Percentiles rank a stretch among this genome's conserved stretches.
These are phyloP conservation scores for Pelagophyceae sp. DNA, from an alignment of 352 stramenopile species.

Conservation along the genomic window DNA sequence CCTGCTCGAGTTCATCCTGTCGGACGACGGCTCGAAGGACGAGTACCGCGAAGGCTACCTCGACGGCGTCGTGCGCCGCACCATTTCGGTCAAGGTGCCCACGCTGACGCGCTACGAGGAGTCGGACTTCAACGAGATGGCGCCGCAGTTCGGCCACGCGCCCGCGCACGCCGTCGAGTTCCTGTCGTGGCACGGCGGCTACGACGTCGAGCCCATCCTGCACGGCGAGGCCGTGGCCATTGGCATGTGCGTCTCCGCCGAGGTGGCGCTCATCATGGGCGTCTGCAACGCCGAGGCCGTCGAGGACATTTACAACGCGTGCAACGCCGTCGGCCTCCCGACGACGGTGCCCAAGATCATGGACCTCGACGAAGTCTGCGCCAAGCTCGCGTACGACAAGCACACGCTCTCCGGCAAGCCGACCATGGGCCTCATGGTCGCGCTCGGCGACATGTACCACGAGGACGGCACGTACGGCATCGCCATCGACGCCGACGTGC, in stretches of 20 bases:
- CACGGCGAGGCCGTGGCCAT: conserved; percentile 71
- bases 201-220: conserved; percentile 32
- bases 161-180: conserved; percentile 25
- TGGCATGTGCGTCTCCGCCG: conserved; percentile 68
- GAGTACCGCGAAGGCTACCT: conserved; percentile 63
- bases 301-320: conserved; percentile 20
- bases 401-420: conserved; percentile 25
- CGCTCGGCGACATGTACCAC: conserved; percentile 24
- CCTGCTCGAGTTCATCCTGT: conserved; percentile 21
- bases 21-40: neutral
- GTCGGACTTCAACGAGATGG: conserved; percentile 30
- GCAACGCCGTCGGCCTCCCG: conserved; percentile 16
- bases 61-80: conserved; percentile 64
- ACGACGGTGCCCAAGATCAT: conserved; percentile 9
- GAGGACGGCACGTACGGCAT: conserved; percentile 18
- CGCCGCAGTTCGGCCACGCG: conserved; percentile 25
- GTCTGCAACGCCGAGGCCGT: conserved; percentile 15
- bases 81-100: conserved; percentile 59
- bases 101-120: conserved; percentile 28
- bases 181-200: conserved; percentile 20
- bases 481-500: conserved; percentile 21
- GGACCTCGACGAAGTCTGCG: conserved; percentile 15
- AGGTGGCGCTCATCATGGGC: conserved; percentile 43
- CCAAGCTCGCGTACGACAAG: conserved; percentile 26
- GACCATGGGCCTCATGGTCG: conserved; percentile 19